Base-by-base conservation (phyloP, 768 basidiomycete genomes). In the Cyclocybe aegerita region DNA sequence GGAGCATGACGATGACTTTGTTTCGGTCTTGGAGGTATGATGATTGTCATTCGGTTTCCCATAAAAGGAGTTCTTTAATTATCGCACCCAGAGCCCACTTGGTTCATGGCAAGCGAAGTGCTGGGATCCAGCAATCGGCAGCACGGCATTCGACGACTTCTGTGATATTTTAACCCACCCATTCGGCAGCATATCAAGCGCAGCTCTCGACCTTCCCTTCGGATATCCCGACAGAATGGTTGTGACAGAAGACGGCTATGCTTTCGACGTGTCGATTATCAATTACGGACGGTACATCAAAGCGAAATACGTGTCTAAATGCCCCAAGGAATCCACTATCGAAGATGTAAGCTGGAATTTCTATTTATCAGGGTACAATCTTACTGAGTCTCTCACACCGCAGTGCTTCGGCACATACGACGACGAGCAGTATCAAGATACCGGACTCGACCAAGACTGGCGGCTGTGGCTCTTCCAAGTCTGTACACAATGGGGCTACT, bases 401-500 rank as follows among this genome's bases (percentile, higher is more conserved):
- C 49, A 93, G 84, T 98, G 95, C 69, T 97, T 95, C 60, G 93
- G 93, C 4, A 90, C 92, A 0, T 85, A 76, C 54, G 73, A 95
- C 50, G 87, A 87, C 56, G 60, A 72, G 4, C 74, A 83, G 57
- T 96, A 80, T 67, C 75, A 77, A 55, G 72, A 76, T 9, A 82
- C 78, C 1, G 79, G 77, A 9, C 65, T 93, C 7, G 75, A 82
- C 49, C 80, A 91, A 59, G 78, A 77, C 4, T 98, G 95, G 95
- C 78, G 92, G 37, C 70, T 86, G 9, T 98, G 95, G 95, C 57
- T 75, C 4, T 96, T 93, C 78, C 94, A 92, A 70, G 90, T 93
- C 46, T 94, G 93, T 73, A 93, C 91, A 0, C 82, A 96, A 60
- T 98, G 96, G 96, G 96, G 94, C 2, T 99, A 92, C 67, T 94